Base-by-base conservation (phyloP, 2,329 filamentous ascomycete species). In the Simplicillium aogashimaense region DNA sequence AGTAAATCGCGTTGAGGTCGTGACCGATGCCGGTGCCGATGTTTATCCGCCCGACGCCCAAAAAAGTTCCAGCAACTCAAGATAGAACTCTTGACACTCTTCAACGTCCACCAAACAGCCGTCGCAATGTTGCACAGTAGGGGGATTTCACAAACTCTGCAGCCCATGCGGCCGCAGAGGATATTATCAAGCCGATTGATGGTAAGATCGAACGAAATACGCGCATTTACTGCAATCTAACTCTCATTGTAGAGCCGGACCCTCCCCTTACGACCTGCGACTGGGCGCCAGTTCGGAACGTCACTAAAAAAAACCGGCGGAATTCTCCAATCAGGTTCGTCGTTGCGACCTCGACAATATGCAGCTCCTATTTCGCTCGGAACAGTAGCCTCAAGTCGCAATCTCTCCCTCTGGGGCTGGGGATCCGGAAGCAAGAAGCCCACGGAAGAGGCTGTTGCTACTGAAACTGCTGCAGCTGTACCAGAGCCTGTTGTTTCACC, bases 81-180 rank as follows among this genome's bases (percentile, higher is more conserved):
- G 48, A 29, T 49, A 43, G 43, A 42, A 43, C 51, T 45, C 39
- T 41, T 38, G 42, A 46, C 37, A 38, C 31, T 17, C 18, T 20
- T 39, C 31, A n/a, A 35, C 42, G 35, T 46, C 34, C 33, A 7
- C 40, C 39, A 35, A 36, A 30, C 36, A 42, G 28, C 44, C 51
- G 53, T 47, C 56, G 59, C 49, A 43, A 69, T 69, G 65, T 59
- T 69, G 53, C 63, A 64, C 42, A 66, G 65, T 46, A 63, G 64
- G 63, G 65, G 63, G 52, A 56, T 65, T 50, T 55, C 59, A 49
- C 60, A 61, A 47, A 60, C 61, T 39, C 45, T 64, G 41, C 56
- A 62, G 46, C 57, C 60, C 33, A 47, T 50, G 45, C 51, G 53
- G 39, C 36, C 53, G 32, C 53, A 55, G 45, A 57, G 53, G 47